A percentile compares a stretch with the other conserved stretches of the same genome.
Conservation (phyloP, 2,329 filamentous ascomycete species). For the Pseudogymnoascus sp. region DNA sequence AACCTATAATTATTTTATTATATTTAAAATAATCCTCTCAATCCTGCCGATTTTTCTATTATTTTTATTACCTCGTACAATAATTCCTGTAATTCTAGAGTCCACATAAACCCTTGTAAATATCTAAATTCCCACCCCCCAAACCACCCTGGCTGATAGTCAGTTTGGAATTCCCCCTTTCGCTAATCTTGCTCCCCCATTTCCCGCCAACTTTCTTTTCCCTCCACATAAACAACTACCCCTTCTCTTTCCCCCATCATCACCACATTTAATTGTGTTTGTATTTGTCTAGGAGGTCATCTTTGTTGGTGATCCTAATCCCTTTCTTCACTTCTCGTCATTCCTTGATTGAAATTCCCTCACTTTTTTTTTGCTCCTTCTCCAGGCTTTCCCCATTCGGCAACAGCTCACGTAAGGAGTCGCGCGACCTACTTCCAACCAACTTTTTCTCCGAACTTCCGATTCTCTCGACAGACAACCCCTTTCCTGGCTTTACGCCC, state of each 20-base stretch:
- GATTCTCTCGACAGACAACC: conserved; percentile 13
- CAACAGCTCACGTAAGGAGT: conserved; percentile 7
- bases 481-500: conserved; percentile 10
- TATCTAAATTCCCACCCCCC: not conserved
- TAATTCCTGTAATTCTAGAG: not conserved
- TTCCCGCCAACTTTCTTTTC: conserved; percentile 20
- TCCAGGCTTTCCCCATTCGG: conserved; percentile 7
- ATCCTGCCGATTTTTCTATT: not conserved
- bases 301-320: conserved; percentile 16
- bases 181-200: not conserved
- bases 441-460: conserved; percentile 10
- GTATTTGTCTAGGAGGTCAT: conserved; percentile 14
- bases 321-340: conserved; percentile 28
- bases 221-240: conserved; percentile 26
- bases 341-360: conserved; percentile 32
- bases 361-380: conserved; percentile 11
- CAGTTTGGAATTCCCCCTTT: conserved; percentile 5
- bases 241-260: conserved; percentile 26
- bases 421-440: conserved; percentile 11
- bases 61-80: not conserved
- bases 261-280: conserved; percentile 16
- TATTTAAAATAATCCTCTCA: not conserved
- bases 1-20: not conserved
- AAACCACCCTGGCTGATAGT: not conserved
- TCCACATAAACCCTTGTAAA: not conserved